Percentiles rank a stretch among this genome's conserved stretches.
Evolutionary conservation across 371 early-diverging fungal genomes (phyloP).

Genomic region (Lichtheimia corymbifera): DNA sequence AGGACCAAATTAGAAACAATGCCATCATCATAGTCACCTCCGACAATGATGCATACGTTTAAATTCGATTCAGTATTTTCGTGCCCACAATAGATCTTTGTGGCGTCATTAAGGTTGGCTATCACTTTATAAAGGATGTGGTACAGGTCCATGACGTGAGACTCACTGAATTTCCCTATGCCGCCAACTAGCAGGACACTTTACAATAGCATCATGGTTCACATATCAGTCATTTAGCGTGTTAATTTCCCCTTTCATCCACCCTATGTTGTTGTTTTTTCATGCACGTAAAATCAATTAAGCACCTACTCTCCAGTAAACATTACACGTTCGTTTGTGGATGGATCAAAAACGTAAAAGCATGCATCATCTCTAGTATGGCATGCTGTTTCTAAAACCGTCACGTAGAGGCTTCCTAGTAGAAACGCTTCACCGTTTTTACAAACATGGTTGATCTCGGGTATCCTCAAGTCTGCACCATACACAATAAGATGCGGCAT

Average conservation of each 20-base stretch:
- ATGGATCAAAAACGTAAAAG: slow-evolving; percentile 74
- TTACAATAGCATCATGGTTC: too few species aligned
- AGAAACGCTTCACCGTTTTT: slow-evolving; percentile 75
- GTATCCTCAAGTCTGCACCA: slow-evolving; percentile 86
- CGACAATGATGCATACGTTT: slow-evolving; percentile 16
- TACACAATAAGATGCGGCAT: slow-evolving; percentile 76
- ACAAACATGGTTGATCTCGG: slow-evolving; percentile 75
- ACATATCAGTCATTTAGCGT: too few species aligned
- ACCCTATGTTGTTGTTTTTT: slow-evolving; percentile 17
- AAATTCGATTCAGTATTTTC: slow-evolving; percentile 55
- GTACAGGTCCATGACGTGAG: slow-evolving; percentile 85
- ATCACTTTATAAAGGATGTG: slow-evolving; percentile 72
- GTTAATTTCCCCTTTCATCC: too few species aligned
- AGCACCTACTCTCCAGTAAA: slow-evolving; percentile 48
- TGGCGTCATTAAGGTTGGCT: slow-evolving; percentile 77
- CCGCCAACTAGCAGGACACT: slow-evolving; percentile 49
- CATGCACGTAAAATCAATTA: too few species aligned
- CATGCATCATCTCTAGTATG: slow-evolving; percentile 90
- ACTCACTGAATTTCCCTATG: slow-evolving; percentile 94
- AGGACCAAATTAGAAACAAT: not conserved
- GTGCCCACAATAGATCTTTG: slow-evolving; percentile 91
- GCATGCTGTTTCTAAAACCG: slow-evolving; percentile 77
- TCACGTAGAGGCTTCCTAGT: slow-evolving; percentile 67
- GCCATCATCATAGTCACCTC: not conserved
- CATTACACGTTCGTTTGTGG: slow-evolving; percentile 39